Base-by-base conservation (phyloP, 1,284 basidiomycete genomes). In the Ustilago trichophora region DNA sequence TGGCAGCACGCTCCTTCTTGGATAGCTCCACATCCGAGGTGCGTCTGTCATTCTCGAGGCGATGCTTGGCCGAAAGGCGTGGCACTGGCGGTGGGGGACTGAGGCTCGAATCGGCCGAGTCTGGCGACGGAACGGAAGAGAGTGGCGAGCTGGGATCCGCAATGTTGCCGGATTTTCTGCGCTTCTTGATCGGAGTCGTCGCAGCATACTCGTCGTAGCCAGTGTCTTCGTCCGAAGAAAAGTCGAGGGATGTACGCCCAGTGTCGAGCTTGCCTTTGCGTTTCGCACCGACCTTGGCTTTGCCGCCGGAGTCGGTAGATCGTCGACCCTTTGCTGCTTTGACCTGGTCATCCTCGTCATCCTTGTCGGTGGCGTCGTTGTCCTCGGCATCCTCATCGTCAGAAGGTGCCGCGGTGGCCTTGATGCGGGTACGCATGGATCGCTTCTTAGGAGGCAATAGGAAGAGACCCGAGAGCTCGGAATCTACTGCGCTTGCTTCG, bases 371-470 rank as follows among this genome's bases (percentile, higher is more conserved):
- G 19, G 41, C 44, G 21, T 49, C 27, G 25, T 38, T 34, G 13
- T 41, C 35, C 6, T 34, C 31, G 4, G 50, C 63, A 11, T 32
- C 44, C 6, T 55, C 66, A 4, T 57, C 56, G 16, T 60, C 58
- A 15, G 58, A 58, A 1, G 49, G 38, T 12, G 51, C 34, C 33
- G 50, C 16, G n/a, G 38, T 60, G 1, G 76, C 76, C 44, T 78
- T 78, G 50, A 78, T 62, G 42, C 77, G 72, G 1, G 77, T 78
- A 16, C 76, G 65, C 37, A 70, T 63, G 8, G 69, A 58, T 6
- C 78, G 62, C 52, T 80, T 80, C 67, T 78, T 80, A 22, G 73
- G 69, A 19, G 78, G 78, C 18, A 80, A 47, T 1, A 77, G 32
- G 41, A 69, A 62, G 13, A 63, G 44, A 4, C 65, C 65, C 3